Evolutionary conservation across 441 rosid genomes (phyloP), one percentile per base, ranked within the genome.

Genomic region (Populus trichocarpa): DNA sequence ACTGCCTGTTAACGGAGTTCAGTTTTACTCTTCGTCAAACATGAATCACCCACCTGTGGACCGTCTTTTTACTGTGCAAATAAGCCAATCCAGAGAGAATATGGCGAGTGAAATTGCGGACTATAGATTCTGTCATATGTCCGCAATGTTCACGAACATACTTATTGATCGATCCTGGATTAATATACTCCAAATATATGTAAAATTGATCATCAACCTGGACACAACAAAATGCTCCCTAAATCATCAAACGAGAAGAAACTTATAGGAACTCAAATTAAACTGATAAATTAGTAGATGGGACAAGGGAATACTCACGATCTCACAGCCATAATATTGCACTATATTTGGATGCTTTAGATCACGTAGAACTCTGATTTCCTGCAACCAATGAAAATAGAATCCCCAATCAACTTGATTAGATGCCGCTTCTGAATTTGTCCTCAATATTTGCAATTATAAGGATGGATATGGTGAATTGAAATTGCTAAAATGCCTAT

Each of bases 291-390:
- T 23, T 6, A 76, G 14, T 30, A 73, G 69, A 16, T 14, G 36
- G 67, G 67, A 32, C 5, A 16, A 67, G 70, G 71, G 65, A 85
- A 38, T 73, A 86, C 99, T 90, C 78, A 96, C 99, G 71, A 83
- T 90, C 84, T 92, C 97, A 81, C 97, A 89, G 76, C 99, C 98
- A 80, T 90, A 90, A 78, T 96, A 96, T 84, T 91, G 98, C 84
- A 96, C 99, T 77, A 96, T 96, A 84, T 96, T 96, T 18, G 95
- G 97, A 84, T 96, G 99, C 84, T 91, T 90, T 75, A 92, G 89
- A 53, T 87, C 86, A 78, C 91, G 88, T 77, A 96, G 98, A 82
- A 96, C 86, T 83, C 87, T 90, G 64, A 96, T 96, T 81, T 96
- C 99, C 98, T 96, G 87, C 80, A 80, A 79, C 40, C 72, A 69